Percentiles rank a stretch among this genome's conserved stretches.
phyloP scores from a whole-genome alignment of 176 grass and related monocot genomes.

The Rhynchospora pubera region DNA sequence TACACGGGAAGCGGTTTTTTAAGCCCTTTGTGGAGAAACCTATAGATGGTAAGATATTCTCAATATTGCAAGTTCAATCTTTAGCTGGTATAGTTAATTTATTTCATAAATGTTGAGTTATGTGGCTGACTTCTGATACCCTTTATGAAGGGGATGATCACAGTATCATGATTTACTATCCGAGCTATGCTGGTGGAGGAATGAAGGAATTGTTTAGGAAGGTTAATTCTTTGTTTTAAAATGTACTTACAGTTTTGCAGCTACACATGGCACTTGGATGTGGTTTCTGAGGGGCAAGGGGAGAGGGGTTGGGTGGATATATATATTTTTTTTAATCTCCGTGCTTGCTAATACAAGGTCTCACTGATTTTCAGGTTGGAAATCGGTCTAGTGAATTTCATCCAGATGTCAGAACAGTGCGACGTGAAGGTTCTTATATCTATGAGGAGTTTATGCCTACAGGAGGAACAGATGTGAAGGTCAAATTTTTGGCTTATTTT shows the following conservation, averaged over 20 bases:
- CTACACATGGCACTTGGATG: background rate
- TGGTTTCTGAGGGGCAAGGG: background rate
- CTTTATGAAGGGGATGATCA: conserved; percentile 76
- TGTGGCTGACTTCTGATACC: conserved; percentile 4
- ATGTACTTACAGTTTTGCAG: background rate
- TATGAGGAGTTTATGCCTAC: conserved; percentile 99
- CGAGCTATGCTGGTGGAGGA: conserved; percentile 96
- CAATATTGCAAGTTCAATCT: conserved; percentile 4
- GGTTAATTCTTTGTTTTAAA: conserved; percentile 31
- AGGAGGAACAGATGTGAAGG: conserved; percentile 98
- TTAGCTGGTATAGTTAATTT: background rate
- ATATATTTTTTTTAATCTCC: background rate
- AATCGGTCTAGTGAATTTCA: conserved; percentile 93
- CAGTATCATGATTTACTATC: conserved; percentile 98
- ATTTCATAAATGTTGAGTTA: background rate
- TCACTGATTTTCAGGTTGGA: conserved; percentile 50
- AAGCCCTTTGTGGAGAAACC: conserved; percentile 99
- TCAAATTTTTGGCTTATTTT: conserved; percentile 19
- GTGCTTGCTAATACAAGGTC: conserved; percentile 10
- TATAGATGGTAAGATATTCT: conserved; percentile 60
- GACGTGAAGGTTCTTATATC: conserved; percentile 88
- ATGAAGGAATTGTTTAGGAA: conserved; percentile 97
- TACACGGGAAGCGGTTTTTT: conserved; percentile 69
- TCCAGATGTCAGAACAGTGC: conserved; percentile 83
- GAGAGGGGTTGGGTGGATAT: background rate